Evolutionary conservation across 352 stramenopile species (phyloP).

Genomic region (Pythium aristosporum): DNA sequence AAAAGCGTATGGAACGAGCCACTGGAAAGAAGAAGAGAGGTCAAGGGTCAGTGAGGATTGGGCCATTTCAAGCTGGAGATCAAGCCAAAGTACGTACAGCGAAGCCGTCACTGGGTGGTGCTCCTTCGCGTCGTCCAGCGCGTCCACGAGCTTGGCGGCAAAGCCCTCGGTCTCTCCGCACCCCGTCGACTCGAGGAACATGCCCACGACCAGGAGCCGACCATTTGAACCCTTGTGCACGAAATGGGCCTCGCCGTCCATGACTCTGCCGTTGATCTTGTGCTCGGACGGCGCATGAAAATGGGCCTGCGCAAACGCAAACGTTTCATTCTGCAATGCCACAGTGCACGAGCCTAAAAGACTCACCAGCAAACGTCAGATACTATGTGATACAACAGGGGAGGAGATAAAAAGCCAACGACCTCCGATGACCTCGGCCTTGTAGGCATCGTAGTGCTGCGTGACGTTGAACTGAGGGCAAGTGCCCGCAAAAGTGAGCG

Average conservation of each 20-base stretch:
- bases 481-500: slow-evolving; percentile 21
- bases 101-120: background rate
- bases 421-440: slow-evolving; percentile 15
- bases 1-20: slow-evolving; percentile 3
- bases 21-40: background rate
- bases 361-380: background rate
- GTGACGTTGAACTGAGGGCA: slow-evolving; percentile 30
- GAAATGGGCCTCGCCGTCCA: slow-evolving; percentile 42
- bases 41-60: too few relatives aligned
- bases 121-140: background rate
- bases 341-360: slow-evolving; percentile 1
- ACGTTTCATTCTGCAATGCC: slow-evolving; percentile 9
- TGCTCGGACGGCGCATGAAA: slow-evolving; percentile 42
- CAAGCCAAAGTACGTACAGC: background rate
- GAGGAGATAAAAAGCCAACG: background rate
- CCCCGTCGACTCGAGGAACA: background rate
- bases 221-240: slow-evolving; percentile 33
- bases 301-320: slow-evolving; percentile 36
- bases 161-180: background rate
- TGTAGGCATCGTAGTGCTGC: slow-evolving; percentile 27
- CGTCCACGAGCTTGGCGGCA: background rate
- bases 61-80: background rate
- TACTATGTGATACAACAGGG: too few relatives aligned
- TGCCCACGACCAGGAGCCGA: background rate
- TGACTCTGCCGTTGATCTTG: slow-evolving; percentile 33